Percentiles rank a stretch among this genome's conserved stretches.
Evolutionary conservation across 345 rosid species (phyloP).

Genomic region (Linum tenue): DNA sequence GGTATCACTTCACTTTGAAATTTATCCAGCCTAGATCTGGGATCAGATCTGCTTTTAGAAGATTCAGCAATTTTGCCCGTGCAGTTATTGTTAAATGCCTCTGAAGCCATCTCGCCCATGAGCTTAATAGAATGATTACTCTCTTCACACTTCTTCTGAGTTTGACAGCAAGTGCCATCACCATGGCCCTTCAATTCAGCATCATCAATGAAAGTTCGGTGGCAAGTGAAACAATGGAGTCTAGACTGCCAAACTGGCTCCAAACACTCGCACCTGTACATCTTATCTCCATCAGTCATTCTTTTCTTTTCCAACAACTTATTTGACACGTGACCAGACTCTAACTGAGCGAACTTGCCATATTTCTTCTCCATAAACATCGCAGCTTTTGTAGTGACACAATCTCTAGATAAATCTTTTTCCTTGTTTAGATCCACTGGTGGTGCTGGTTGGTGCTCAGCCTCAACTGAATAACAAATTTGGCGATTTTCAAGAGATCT

Average conservation of each 20-base stretch:
- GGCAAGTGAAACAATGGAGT: slow-evolving; percentile 28
- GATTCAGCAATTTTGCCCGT: not conserved
- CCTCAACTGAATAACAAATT: not conserved
- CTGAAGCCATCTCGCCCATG: slow-evolving; percentile 6
- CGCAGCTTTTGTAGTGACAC: slow-evolving; percentile 18
- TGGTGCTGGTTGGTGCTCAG: no score
- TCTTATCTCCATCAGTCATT: slow-evolving; percentile 1
- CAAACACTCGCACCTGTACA: slow-evolving; percentile 26
- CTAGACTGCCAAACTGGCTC: slow-evolving; percentile 28
- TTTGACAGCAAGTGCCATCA: slow-evolving; percentile 18
- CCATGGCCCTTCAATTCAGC: slow-evolving; percentile 21
- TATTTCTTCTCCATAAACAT: slow-evolving; percentile 20
- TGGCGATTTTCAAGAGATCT: slow-evolving; percentile 7
- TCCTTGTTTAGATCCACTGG: not conserved
- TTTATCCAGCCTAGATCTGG: slow-evolving; percentile 6
- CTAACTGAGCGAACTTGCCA: slow-evolving; percentile 18
- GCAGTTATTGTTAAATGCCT: not conserved
- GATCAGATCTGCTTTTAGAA: slow-evolving; percentile 11
- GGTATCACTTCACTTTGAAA: slow-evolving; percentile 6
- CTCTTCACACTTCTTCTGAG: not conserved
- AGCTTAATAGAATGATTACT: slow-evolving; percentile 5
- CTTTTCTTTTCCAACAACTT: not conserved
- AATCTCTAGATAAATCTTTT: slow-evolving; percentile 5
- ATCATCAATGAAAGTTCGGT: slow-evolving; percentile 17
- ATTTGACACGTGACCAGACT: not conserved